These are phyloP conservation scores for Bifiguratus adelaidae DNA, from an alignment of 192 early-diverging fungal genomes.

Conservation along the genomic window DNA sequence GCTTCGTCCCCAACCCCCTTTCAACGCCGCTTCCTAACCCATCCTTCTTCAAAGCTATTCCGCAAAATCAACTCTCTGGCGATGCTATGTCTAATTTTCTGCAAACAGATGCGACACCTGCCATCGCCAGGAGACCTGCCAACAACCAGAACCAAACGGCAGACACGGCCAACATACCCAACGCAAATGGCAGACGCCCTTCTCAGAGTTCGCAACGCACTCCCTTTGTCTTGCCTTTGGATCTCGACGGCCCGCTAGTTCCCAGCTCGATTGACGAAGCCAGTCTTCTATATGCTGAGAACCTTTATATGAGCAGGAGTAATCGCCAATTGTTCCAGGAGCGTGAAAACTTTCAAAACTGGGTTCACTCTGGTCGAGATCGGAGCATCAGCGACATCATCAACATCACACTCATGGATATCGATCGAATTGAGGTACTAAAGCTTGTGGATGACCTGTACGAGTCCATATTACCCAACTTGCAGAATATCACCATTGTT, in stretches of 20 bases:
- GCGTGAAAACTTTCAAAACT: slow-evolving; percentile 11
- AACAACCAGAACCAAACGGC: neutral
- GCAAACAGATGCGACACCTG: slow-evolving; percentile 2
- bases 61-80: neutral
- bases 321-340: slow-evolving; percentile 33
- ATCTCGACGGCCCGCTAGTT: slow-evolving; percentile 17
- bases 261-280: slow-evolving; percentile 38
- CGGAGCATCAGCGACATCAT: neutral
- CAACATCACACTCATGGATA: slow-evolving; percentile 5
- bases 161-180: neutral
- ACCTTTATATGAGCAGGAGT: slow-evolving; percentile 32
- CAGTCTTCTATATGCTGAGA: slow-evolving; percentile 30
- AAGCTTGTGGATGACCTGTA: neutral
- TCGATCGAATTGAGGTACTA: neutral
- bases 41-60: slow-evolving; percentile 4
- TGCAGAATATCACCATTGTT: slow-evolving; percentile 42
- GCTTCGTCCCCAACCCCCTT: slow-evolving; percentile 31
- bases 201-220: neutral
- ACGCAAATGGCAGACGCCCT: neutral
- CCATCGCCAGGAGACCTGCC: neutral
- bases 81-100: slow-evolving; percentile 11
- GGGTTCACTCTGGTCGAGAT: neutral
- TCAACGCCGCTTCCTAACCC: neutral
- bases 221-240: slow-evolving; percentile 36
- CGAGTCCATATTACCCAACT: slow-evolving; percentile 33